Conservation (phyloP, 768 basidiomycete species). For the Pleurotus sapidus region DNA sequence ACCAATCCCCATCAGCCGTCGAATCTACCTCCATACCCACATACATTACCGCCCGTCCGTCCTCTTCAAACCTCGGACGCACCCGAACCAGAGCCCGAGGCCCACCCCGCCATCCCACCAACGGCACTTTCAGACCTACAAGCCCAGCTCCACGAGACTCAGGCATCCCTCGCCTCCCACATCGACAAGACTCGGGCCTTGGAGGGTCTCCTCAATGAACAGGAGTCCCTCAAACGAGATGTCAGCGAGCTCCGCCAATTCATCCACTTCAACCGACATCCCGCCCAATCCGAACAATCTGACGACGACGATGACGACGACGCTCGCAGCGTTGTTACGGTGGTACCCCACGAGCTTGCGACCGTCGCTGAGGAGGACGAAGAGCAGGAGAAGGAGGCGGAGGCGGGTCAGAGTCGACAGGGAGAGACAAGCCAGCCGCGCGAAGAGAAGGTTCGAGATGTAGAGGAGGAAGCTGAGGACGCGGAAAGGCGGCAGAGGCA, state of each 20-base stretch:
- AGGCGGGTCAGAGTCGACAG: conserved; percentile 5
- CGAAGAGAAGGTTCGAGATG: conserved; percentile 35
- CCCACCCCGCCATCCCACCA: conserved; percentile 15
- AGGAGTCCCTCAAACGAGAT: conserved; percentile 80
- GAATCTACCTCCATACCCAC: conserved; percentile 61
- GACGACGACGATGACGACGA: conserved; percentile 64
- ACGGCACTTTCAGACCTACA: conserved; percentile 63
- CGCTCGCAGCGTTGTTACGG: conserved; percentile 66
- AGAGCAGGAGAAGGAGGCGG: conserved; percentile 35
- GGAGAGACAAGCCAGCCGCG: not conserved
- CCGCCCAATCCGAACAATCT: conserved; percentile 27
- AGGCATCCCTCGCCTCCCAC: conserved; percentile 70
- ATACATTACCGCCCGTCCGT: conserved; percentile 65
- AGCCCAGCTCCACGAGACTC: conserved; percentile 80
- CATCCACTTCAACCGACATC: conserved; percentile 43
- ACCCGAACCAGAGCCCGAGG: conserved; percentile 20
- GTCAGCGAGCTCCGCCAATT: conserved; percentile 68
- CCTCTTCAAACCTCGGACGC: conserved; percentile 26
- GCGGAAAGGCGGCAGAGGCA: conserved; percentile 47
- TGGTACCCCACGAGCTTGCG: conserved; percentile 67
- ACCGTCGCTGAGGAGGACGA: conserved; percentile 77
- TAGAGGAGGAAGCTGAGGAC: conserved; percentile 39
- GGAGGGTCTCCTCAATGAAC: conserved; percentile 79
- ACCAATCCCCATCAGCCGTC: conserved; percentile 41
- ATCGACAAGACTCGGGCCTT: conserved; percentile 81